A percentile compares a stretch with the other conserved stretches of the same genome.
These are phyloP conservation scores for Paxillus rubicundulus DNA, from an alignment of 768 basidiomycete genomes.

Conservation along the genomic window DNA sequence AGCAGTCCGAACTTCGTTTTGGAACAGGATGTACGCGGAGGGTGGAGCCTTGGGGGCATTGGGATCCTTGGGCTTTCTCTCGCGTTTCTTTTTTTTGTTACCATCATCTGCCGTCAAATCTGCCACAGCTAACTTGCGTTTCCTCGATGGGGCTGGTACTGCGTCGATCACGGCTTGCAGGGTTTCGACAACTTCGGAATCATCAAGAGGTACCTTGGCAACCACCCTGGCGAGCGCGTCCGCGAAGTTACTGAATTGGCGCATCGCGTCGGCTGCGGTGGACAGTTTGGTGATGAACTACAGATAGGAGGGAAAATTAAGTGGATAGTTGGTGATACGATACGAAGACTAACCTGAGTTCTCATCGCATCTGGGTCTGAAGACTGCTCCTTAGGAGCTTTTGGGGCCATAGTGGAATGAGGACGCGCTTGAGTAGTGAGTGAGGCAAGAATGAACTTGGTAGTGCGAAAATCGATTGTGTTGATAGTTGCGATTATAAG, in stretches of 20 bases:
- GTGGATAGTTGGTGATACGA: conserved; percentile 11
- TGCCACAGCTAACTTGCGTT: conserved; percentile 45
- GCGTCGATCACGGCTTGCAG: conserved; percentile 31
- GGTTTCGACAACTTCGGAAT: conserved; percentile 28
- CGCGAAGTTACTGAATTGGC: conserved; percentile 56
- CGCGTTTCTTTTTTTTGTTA: conserved; percentile 34
- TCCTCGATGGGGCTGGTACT: conserved; percentile 38
- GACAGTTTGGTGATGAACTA: conserved; percentile 57
- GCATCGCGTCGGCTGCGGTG: conserved; percentile 61
- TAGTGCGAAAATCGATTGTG: conserved; percentile 40
- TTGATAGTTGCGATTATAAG: conserved; percentile 40
- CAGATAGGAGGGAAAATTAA: conserved; percentile 18
- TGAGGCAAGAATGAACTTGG: conserved; percentile 38
- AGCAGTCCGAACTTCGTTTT: conserved; percentile 81
- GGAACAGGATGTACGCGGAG: conserved; percentile 91
- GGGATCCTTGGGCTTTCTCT: conserved; percentile 78
- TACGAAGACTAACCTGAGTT: conserved; percentile 29
- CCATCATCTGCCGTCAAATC: conserved; percentile 39
- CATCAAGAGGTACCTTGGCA: conserved; percentile 35
- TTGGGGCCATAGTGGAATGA: conserved; percentile 24
- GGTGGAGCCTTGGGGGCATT: conserved; percentile 93
- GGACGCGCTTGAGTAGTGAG: conserved; percentile 29
- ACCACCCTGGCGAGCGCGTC: conserved; percentile 58
- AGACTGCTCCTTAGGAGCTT: conserved; percentile 22
- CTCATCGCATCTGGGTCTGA: conserved; percentile 27